Evolutionary conservation across 768 basidiomycete species (phyloP), one percentile per base, ranked within the genome.

Genomic region (Guyanaporus albipodus): DNA sequence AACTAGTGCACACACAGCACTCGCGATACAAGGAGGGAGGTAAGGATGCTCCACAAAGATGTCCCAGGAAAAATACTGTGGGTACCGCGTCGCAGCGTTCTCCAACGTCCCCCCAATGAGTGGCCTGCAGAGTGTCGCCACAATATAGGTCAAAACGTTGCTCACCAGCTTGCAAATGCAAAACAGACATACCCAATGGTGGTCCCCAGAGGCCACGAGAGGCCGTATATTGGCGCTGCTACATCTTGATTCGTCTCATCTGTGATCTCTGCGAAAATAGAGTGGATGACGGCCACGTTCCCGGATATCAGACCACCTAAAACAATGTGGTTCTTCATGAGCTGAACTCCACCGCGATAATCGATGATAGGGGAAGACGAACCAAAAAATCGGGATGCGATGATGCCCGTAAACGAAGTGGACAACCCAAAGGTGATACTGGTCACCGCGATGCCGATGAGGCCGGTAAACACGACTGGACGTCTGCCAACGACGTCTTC

Each of bases 241-340:
- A 73, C 54, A 6, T 76, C 74, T 62, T 82, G 78, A 50, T 86
- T 83, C 8, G 76, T 77, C 8, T 74, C 59, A 56, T 86, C 80
- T 8, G 82, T 81, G 22, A 85, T 67, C 60, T 85, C 83, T 3
- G 77, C 74, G 0, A 86, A 67, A 18, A 80, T 73, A 2, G 78
- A 77, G 42, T 81, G 77, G 24, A 84, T 71, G 8, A 83, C 82
- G 8, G 80, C 80, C 32, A 78, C 62, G 49, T 79, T 85, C 31
- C 81, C 83, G 8, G 77, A 75, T 49, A 79, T 73, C 19, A 80
- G 58, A n/a, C 83, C 83, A n/a, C 78, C 82, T 80, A n/a, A 11
- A 42, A n/a, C n/a, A n/a, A n/a, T n/a, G n/a, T n/a, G n/a, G n/a
- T n/a, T n/a, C n/a, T 2, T 17, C 8, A 28, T 22, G 4, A 2